Evolutionary conservation across 345 rosid genomes (phyloP).

Genomic region (Corchorus olitorius): DNA sequence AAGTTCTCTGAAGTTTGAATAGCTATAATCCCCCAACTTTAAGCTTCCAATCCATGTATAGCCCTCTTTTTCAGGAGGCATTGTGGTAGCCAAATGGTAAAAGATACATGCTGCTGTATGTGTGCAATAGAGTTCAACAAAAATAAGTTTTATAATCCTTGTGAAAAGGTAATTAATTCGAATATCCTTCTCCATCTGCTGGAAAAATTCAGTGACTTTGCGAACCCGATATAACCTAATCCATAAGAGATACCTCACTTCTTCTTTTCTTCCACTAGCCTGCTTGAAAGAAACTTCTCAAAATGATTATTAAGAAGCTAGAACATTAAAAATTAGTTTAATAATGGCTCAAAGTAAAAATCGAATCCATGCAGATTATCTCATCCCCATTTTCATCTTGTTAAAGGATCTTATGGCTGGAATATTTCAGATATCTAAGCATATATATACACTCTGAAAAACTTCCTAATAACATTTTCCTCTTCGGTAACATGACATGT

Average conservation of each 20-base stretch:
- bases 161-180: conserved; percentile 75
- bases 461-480: background rate
- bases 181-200: conserved; percentile 68
- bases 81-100: conserved; percentile 81
- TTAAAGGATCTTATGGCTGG: background rate
- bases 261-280: conserved; percentile 65
- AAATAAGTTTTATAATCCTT: conserved; percentile 70
- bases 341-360: background rate
- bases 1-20: conserved; percentile 69
- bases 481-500: background rate
- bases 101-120: conserved; percentile 93
- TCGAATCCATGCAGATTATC: background rate
- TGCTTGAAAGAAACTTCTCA: conserved; percentile 28
- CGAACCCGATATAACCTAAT: conserved; percentile 73
- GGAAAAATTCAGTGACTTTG: conserved; percentile 54
- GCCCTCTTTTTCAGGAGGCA: conserved; percentile 63
- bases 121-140: conserved; percentile 79
- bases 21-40: conserved; percentile 73
- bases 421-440: conserved; percentile 3
- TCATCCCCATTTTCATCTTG: background rate
- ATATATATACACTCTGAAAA: background rate
- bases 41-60: conserved; percentile 94
- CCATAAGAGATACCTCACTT: conserved; percentile 75
- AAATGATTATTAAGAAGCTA: background rate
- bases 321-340: too few relatives aligned